Percentiles rank a stretch among this genome's conserved stretches.
These are phyloP conservation scores for Epichloe coenophiala DNA, from an alignment of 2,329 filamentous ascomycete genomes.

Conservation along the genomic window DNA sequence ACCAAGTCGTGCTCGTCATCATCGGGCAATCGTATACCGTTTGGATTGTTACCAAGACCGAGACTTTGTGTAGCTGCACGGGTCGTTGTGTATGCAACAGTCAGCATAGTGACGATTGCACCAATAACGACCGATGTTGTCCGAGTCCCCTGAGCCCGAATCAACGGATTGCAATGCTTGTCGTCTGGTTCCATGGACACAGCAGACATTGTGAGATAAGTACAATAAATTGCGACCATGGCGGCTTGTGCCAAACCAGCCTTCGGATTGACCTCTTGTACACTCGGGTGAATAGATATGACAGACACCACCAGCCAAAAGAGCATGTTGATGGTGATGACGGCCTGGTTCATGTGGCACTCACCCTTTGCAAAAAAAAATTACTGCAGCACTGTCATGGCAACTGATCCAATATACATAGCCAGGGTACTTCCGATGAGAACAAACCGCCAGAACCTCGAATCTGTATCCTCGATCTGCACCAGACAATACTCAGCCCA, in stretches of 20 bases:
- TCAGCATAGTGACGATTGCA: slow-evolving; percentile 90
- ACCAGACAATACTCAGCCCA: slow-evolving; percentile 95
- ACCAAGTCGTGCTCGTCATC: slow-evolving; percentile 81
- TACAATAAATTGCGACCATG: slow-evolving; percentile 98
- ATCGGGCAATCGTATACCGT: slow-evolving; percentile 43
- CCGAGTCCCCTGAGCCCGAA: slow-evolving; percentile 73
- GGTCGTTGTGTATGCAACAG: slow-evolving; percentile 94
- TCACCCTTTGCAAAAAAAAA: slow-evolving; percentile 77
- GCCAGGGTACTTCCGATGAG: slow-evolving; percentile 83
- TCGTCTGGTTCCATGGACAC: slow-evolving; percentile 97
- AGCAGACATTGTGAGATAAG: slow-evolving; percentile 94
- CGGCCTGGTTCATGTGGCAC: slow-evolving; percentile 93
- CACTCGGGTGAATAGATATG: slow-evolving; percentile 75
- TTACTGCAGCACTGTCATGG: slow-evolving; percentile 95
- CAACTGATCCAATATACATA: slow-evolving; percentile 85
- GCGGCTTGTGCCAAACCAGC: slow-evolving; percentile 94
- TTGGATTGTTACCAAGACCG: slow-evolving; percentile 47
- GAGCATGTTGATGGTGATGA: slow-evolving; percentile 86
- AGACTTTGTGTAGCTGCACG: slow-evolving; percentile 85
- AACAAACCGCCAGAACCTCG: slow-evolving; percentile 67
- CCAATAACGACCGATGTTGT: slow-evolving; percentile 86
- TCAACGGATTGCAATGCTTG: slow-evolving; percentile 82
- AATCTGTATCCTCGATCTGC: slow-evolving; percentile 85
- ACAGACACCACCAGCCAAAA: slow-evolving; percentile 68
- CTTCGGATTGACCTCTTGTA: slow-evolving; percentile 86